These are phyloP conservation scores for Mycogone perniciosa DNA, from an alignment of 2,329 filamentous ascomycete species.

Conservation along the genomic window DNA sequence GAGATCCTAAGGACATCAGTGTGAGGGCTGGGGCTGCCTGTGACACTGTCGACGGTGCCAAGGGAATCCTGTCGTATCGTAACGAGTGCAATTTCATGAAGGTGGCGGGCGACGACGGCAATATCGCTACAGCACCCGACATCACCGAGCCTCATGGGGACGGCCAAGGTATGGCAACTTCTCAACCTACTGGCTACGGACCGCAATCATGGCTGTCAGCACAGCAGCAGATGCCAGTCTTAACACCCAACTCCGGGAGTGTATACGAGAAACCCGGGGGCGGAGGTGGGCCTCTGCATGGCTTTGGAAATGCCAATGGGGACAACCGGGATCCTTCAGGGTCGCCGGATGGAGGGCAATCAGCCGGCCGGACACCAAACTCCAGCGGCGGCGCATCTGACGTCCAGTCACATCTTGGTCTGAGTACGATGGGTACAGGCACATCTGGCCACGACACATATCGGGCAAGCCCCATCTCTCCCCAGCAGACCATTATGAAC, in stretches of 20 bases:
- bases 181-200: constrained; percentile 23
- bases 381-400: constrained; percentile 39
- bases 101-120: constrained; percentile 33
- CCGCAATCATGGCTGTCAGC: constrained; percentile 33
- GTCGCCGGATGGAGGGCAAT: constrained; percentile 44
- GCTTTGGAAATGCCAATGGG: constrained; percentile 41
- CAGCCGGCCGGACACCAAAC: constrained; percentile 53
- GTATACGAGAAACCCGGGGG: constrained; percentile 30
- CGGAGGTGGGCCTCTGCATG: constrained; percentile 22
- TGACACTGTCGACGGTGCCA: constrained; percentile 30
- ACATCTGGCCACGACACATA: constrained; percentile 42
- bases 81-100: constrained; percentile 41
- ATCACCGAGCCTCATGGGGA: constrained; percentile 31
- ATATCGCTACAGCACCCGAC: constrained; percentile 33
- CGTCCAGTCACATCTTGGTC: constrained; percentile 21
- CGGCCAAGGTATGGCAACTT: constrained; percentile 15
- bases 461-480: constrained; percentile 44
- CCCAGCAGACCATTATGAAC: constrained; percentile 35
- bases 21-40: constrained; percentile 20
- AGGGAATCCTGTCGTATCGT: constrained; percentile 39
- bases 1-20: constrained; percentile 14
- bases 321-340: constrained; percentile 40
- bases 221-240: constrained; percentile 33
- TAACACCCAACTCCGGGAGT: constrained; percentile 29
- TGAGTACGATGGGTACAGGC: constrained; percentile 24